These are phyloP conservation scores for Dactylellina drechsleri DNA, from an alignment of 2,329 filamentous ascomycete genomes.

Conservation along the genomic window DNA sequence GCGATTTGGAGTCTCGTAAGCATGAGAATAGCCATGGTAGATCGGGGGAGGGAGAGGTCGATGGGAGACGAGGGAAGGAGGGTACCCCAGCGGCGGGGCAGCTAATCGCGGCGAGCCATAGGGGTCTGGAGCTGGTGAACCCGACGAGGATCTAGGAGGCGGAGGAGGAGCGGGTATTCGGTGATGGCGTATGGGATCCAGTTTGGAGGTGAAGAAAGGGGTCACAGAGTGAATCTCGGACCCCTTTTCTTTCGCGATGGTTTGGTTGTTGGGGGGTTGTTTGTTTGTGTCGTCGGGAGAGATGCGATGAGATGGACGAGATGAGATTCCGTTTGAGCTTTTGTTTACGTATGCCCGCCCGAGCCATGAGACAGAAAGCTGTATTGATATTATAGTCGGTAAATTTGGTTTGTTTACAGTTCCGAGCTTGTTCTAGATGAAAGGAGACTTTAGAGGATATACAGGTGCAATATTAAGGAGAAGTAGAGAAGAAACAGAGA, in stretches of 20 bases:
- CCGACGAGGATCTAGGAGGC: slow-evolving; percentile 40
- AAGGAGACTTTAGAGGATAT: neutral
- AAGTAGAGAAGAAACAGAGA: neutral
- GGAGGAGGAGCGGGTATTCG: slow-evolving; percentile 52
- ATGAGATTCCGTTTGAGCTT: neutral
- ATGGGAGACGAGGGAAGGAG: slow-evolving; percentile 42
- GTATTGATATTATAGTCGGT: no score
- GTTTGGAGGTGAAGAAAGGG: slow-evolving; percentile 42
- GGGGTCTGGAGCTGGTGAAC: slow-evolving; percentile 47
- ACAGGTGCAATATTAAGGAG: neutral
- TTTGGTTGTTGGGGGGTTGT: slow-evolving; percentile 15
- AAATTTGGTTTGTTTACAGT: no score
- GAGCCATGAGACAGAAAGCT: no score
- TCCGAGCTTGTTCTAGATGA: neutral
- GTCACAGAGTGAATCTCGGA: slow-evolving; percentile 11
- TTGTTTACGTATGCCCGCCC: neutral
- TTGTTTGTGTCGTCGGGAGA: no score
- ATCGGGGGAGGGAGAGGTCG: slow-evolving; percentile 51
- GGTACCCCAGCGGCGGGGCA: slow-evolving; percentile 51
- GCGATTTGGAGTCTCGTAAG: slow-evolving; percentile 45
- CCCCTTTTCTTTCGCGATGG: slow-evolving; percentile 9
- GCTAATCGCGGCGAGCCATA: slow-evolving; percentile 50
- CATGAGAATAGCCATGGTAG: slow-evolving; percentile 49
- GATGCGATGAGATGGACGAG: slow-evolving; percentile 23
- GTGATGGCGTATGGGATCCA: slow-evolving; percentile 54